Base-by-base conservation (phyloP, 306 rosid species). In the Spatholobus suberectus region DNA sequence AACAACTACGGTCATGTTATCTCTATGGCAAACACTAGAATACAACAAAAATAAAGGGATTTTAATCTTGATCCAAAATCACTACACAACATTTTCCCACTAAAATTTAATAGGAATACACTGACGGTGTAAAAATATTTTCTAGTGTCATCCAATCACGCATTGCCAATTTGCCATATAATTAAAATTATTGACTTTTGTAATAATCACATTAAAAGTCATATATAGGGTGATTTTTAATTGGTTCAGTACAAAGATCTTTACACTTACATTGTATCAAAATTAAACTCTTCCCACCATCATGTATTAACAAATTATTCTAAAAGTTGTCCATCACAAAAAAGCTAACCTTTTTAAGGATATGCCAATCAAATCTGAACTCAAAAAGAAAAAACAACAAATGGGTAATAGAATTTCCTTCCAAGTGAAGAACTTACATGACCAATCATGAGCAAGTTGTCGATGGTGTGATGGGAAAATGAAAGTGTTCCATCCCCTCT, bases 401-500 rank as follows among this genome's bases (percentile, higher is more conserved):
- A 76, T 55, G 81, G 83, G 78, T 26, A 37, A 5, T 17, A 49
- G n/a, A 44, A 51, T 38, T 57, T n/a, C 32, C 62, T 75, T 82
- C 41, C 15, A 75, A 66, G 70, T 13, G 57, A 75, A 41, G 23
- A 55, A 76, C 86, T 85, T 89, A 96, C 98, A 88, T n/a, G 98
- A 92, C 93, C 97, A 96, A 9, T 93, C 90, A 83, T 68, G 21
- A 66, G 94, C 94, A 44, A 96, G 96, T 27, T 92, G 85, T 38
- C 61, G 84, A 85, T 84, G 57, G 0, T 77, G 81, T 14, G 92
- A 75, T 12, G 92, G 35, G 82, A 93, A 96, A 80, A 93, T 3
- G 85, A 96, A 91, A 41, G 98, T 92, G 63, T 82, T 86, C 98
- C 99, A 92, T 77, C 97, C 98, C 83, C 98, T 86, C 87, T 96